Conservation (phyloP, 129 eudicot species). For the Flaveria brownii region DNA sequence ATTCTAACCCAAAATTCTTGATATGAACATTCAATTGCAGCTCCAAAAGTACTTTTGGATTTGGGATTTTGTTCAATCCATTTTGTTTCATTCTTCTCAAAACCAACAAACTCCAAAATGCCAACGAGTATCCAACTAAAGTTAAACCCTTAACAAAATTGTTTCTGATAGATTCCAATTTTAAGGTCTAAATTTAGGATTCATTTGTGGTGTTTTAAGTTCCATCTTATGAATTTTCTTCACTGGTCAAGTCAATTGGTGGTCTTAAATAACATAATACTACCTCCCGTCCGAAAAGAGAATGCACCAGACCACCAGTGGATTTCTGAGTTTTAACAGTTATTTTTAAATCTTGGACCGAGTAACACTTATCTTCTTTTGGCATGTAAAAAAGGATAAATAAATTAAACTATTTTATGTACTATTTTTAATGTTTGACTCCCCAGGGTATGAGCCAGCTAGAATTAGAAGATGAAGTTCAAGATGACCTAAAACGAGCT, state of each 20-base stretch:
- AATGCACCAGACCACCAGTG: neutral
- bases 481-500: slow-evolving; percentile 93
- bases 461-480: slow-evolving; percentile 91
- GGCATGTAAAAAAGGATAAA: neutral
- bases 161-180: neutral
- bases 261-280: neutral
- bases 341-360: neutral
- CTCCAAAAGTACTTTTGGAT: neutral
- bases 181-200: neutral
- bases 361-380: neutral
- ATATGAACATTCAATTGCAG: neutral
- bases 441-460: slow-evolving; percentile 91
- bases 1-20: neutral
- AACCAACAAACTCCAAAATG: neutral
- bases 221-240: neutral
- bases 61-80: slow-evolving; percentile 1
- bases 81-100: slow-evolving; percentile 1
- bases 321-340: neutral
- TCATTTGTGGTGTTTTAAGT: neutral
- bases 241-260: neutral
- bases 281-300: neutral
- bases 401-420: neutral
- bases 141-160: neutral
- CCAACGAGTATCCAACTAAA: neutral
- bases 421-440: slow-evolving; percentile 4